phyloP scores from a whole-genome alignment of 2,329 filamentous ascomycete species.

The Diaporthe caulivora region DNA sequence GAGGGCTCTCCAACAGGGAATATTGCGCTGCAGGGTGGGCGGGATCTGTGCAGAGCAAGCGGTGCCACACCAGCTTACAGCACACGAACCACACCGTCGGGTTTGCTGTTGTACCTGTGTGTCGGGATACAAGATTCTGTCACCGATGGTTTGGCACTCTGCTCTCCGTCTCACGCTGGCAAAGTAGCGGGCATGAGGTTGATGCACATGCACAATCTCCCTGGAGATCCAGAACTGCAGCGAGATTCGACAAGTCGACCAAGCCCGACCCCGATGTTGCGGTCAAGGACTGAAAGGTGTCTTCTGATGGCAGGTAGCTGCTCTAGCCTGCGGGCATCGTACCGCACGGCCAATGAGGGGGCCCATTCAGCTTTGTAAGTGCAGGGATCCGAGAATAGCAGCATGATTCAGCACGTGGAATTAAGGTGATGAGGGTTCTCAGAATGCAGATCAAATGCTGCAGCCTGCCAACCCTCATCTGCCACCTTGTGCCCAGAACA shows the following conservation, averaged over 20 bases:
- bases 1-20: conserved; percentile 6
- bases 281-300: conserved; percentile 33
- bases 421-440: conserved; percentile 31
- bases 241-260: conserved; percentile 9
- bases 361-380: conserved; percentile 33
- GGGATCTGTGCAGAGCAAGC: conserved; percentile 29
- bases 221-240: conserved; percentile 1
- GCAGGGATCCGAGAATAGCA: conserved; percentile 37
- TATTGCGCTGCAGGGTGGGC: background rate
- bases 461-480: conserved; percentile 16
- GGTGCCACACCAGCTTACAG: conserved; percentile 36
- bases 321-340: conserved; percentile 6
- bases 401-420: conserved; percentile 39
- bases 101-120: conserved; percentile 19
- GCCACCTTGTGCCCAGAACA: conserved; percentile 17
- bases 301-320: conserved; percentile 28
- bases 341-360: conserved; percentile 29
- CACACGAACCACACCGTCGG: conserved; percentile 32
- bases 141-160: conserved; percentile 36
- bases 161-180: background rate
- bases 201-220: conserved; percentile 28
- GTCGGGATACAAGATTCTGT: conserved; percentile 11
- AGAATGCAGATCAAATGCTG: conserved; percentile 32
- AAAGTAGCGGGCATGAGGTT: conserved; percentile 31
- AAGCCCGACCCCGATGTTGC: conserved; percentile 23